A percentile compares a stretch with the other conserved stretches of the same genome.
These are phyloP conservation scores for Tilletia indica DNA, from an alignment of 1,284 basidiomycete species.

Conservation along the genomic window DNA sequence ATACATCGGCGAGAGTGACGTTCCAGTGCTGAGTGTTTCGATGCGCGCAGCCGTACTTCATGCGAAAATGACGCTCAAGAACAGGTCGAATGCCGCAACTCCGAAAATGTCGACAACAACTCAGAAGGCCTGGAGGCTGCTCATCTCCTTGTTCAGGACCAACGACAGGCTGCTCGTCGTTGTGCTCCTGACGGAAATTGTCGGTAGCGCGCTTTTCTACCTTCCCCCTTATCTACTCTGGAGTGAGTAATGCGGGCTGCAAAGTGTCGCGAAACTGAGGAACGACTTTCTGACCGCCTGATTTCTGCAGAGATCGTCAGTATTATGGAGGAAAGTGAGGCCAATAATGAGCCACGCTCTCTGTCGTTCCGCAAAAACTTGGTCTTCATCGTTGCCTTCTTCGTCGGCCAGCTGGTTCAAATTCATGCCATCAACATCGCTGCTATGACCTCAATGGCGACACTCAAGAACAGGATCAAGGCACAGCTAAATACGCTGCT, in stretches of 20 bases:
- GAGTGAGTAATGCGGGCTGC: background rate
- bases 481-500: conserved; percentile 3
- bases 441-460: background rate
- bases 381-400: conserved; percentile 11
- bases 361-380: background rate
- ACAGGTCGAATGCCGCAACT: background rate
- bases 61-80: conserved; percentile 14
- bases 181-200: background rate
- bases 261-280: background rate
- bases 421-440: background rate
- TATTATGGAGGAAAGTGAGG: conserved; percentile 1
- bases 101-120: background rate
- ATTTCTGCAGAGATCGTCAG: conserved; percentile 3
- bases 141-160: conserved; percentile 7
- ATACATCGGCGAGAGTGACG: background rate
- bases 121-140: conserved; percentile 5
- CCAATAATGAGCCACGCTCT: background rate
- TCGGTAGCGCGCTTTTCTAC: conserved; percentile 8
- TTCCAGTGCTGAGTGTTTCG: conserved; percentile 9
- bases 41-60: conserved; percentile 15
- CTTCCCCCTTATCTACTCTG: background rate
- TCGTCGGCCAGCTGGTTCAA: conserved; percentile 11
- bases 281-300: background rate
- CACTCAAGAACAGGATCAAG: background rate
- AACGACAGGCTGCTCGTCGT: conserved; percentile 3